Evolutionary conservation across 2,329 filamentous ascomycete genomes (phyloP).

Genomic region (Aureobasidium pullulans): DNA sequence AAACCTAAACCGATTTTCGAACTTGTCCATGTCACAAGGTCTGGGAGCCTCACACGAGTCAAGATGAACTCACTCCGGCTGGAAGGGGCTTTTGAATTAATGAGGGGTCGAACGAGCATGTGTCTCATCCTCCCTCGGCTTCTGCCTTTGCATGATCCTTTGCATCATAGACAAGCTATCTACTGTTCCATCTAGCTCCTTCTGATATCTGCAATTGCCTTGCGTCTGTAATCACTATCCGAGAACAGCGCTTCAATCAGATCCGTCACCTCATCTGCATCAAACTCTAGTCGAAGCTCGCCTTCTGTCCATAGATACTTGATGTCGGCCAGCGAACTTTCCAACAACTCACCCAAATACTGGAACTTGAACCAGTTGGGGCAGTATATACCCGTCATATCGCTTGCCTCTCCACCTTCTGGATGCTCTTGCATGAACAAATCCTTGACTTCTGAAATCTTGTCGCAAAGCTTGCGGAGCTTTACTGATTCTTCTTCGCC

Average conservation of each 20-base stretch:
- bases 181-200: slow-evolving; percentile 16
- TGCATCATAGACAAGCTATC: neutral
- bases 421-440: slow-evolving; percentile 46
- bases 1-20: neutral
- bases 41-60: too few relatives aligned
- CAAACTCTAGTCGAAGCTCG: slow-evolving; percentile 56
- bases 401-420: slow-evolving; percentile 31
- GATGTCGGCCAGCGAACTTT: slow-evolving; percentile 57
- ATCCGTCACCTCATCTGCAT: slow-evolving; percentile 54
- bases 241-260: slow-evolving; percentile 58
- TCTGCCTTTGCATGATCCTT: neutral
- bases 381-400: slow-evolving; percentile 54
- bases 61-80: too few relatives aligned
- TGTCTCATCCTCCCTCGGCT: neutral
- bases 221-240: slow-evolving; percentile 51
- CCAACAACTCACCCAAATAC: slow-evolving; percentile 56
- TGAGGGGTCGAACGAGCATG: neutral
- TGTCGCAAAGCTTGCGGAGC: slow-evolving; percentile 50
- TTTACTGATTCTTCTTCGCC: slow-evolving; percentile 55
- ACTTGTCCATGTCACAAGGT: neutral
- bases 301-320: slow-evolving; percentile 58
- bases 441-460: slow-evolving; percentile 48
- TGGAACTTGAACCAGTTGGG: slow-evolving; percentile 59
- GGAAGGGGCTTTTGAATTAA: neutral
- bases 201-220: slow-evolving; percentile 51